Conservation (phyloP, 208 protist genomes). For the Leishmania gerbilli region DNA sequence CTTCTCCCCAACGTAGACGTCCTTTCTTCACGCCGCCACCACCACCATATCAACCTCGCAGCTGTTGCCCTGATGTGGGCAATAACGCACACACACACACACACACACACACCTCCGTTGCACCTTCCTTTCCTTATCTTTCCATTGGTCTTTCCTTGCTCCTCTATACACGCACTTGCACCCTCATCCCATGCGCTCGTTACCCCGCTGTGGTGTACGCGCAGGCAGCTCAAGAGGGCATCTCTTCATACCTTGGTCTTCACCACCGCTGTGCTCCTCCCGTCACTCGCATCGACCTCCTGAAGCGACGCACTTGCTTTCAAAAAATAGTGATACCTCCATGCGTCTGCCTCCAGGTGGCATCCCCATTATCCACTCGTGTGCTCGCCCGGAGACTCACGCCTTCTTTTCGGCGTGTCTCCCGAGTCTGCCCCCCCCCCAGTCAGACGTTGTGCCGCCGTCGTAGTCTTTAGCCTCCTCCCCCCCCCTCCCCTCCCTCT, state of each 20-base stretch:
- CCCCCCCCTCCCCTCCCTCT: neutral
- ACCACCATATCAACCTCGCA: neutral
- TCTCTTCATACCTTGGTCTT: neutral
- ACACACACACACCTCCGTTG: neutral
- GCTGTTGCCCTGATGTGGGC: neutral
- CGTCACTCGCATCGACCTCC: neutral
- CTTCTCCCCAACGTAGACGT: neutral
- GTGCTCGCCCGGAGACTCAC: neutral
- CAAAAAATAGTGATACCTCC: neutral
- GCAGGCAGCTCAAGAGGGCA: neutral
- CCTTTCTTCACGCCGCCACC: neutral
- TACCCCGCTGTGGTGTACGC: neutral
- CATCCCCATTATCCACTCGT: neutral
- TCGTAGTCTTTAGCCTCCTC: neutral
- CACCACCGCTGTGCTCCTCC: neutral
- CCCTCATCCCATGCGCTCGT: neutral
- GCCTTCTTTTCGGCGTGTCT: neutral
- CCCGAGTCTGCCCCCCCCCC: neutral
- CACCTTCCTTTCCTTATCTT: neutral
- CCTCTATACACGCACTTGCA: neutral
- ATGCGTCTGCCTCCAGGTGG: neutral
- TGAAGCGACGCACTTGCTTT: neutral
- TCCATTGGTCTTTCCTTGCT: neutral
- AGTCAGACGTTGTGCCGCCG: neutral
- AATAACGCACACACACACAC: neutral